Conservation (phyloP, 306 rosid species). For the Arachis hypogaea region DNA sequence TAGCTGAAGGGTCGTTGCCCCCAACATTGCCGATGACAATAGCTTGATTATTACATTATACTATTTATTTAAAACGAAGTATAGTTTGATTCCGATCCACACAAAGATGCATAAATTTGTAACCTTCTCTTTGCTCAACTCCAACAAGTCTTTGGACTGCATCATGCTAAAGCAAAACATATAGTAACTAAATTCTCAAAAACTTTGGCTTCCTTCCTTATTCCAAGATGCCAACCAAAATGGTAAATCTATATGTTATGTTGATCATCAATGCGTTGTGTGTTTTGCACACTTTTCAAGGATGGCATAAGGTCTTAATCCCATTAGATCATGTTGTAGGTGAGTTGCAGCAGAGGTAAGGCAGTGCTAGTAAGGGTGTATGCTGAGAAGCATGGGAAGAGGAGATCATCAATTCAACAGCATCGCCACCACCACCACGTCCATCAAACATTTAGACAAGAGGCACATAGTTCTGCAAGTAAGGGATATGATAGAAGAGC, state of each 20-base stretch:
- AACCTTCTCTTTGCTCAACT: slow-evolving; percentile 16
- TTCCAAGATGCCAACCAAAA: slow-evolving; percentile 51
- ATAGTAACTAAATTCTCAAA: slow-evolving; percentile 15
- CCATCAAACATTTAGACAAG: slow-evolving; percentile 44
- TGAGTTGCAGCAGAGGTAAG: slow-evolving; percentile 49
- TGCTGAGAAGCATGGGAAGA: slow-evolving; percentile 59
- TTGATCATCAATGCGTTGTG: not conserved
- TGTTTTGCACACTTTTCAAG: not conserved
- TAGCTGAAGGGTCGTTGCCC: slow-evolving; percentile 17
- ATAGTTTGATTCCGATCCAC: slow-evolving; percentile 32
- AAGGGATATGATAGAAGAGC: slow-evolving; percentile 65
- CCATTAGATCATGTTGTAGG: slow-evolving; percentile 43
- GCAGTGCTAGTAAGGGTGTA: slow-evolving; percentile 57
- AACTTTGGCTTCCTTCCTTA: slow-evolving; percentile 12
- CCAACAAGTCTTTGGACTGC: slow-evolving; percentile 25
- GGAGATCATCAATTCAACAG: slow-evolving; percentile 31
- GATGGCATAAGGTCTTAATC: slow-evolving; percentile 27
- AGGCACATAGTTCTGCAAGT: slow-evolving; percentile 31
- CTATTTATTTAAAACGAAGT: slow-evolving; percentile 15
- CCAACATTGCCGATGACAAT: slow-evolving; percentile 27
- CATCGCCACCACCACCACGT: slow-evolving; percentile 34
- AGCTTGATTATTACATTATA: not conserved
- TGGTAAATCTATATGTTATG: slow-evolving; percentile 47
- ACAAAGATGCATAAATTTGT: slow-evolving; percentile 34
- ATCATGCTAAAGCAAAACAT: slow-evolving; percentile 28